Conservation (phyloP, 2,329 filamentous ascomycete species). For the Talaromyces sp. region DNA sequence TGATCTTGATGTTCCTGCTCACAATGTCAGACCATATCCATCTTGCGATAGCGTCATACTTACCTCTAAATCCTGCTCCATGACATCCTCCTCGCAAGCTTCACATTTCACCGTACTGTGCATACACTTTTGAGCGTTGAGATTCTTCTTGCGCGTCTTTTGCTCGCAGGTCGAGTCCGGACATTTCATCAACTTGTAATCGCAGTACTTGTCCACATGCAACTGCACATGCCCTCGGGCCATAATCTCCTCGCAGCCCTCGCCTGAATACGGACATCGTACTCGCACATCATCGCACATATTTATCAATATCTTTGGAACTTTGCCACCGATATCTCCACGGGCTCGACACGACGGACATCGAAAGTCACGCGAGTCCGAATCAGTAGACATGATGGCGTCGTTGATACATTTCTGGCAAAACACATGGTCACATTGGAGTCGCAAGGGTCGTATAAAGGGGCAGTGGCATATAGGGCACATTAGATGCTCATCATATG, state of each 20-base stretch:
- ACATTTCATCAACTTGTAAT: constrained; percentile 54
- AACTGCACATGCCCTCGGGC: constrained; percentile 56
- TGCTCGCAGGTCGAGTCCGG: constrained; percentile 49
- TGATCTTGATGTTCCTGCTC: constrained; percentile 35
- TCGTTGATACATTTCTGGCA: constrained; percentile 57
- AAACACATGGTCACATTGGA: constrained; percentile 63
- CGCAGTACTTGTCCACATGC: constrained; percentile 60
- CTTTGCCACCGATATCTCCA: constrained; percentile 38
- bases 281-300: constrained; percentile 62
- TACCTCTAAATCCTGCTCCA: constrained; percentile 54
- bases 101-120: constrained; percentile 53
- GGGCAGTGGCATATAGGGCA: constrained; percentile 64
- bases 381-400: constrained; percentile 40
- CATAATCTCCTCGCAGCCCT: constrained; percentile 53
- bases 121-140: constrained; percentile 51
- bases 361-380: constrained; percentile 36
- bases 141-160: constrained; percentile 54
- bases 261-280: constrained; percentile 54
- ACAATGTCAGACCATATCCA: not conserved
- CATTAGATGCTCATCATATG: constrained; percentile 58
- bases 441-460: constrained; percentile 56
- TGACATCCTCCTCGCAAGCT: constrained; percentile 51
- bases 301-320: constrained; percentile 56
- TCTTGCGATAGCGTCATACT: constrained; percentile 17
- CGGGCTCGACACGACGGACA: constrained; percentile 58